Base-by-base conservation (phyloP, 768 basidiomycete species). In the Lepiota brunneoincarnata region DNA sequence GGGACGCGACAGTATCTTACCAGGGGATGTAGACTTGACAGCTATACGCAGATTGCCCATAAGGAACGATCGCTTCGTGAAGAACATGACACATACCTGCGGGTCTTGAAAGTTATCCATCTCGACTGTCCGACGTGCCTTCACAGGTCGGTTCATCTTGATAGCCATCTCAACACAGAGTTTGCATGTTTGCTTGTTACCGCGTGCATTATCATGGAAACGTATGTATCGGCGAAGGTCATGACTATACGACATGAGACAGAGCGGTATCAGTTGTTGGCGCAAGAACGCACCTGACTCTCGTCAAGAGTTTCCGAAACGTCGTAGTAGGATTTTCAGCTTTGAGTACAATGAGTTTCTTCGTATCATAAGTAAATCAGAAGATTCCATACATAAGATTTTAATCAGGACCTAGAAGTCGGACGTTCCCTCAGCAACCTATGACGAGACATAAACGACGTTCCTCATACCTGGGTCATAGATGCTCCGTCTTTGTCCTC, bases 101-200 rank as follows among this genome's bases (percentile, higher is more conserved):
- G 71, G 71, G 55, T 75, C 68, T 54, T 74, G 72, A 54, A 73
- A 75, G 48, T 73, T 72, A 50, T 72, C 61, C 68, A 71, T 68
- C 55, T 71, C 70, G 5, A 66, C 61, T 12, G 35, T 26, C 2
- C 43, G 49, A 2, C 59, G 20, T 5, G 24, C 35, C 31, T 40
- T 42, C 17, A 49, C 56, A 10, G 31, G 54, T 1, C 26, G 45
- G 15, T 68, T 66, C 9, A 50, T 49, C 20, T 41, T 59, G 6
- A 52, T 51, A 20, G 58, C 59, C 50, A 43, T 52, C 20, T 49
- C 52, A n/a, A n/a, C n/a, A 68, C 67, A 2, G 47, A 9, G 17
- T 56, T 52, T 4, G 0, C 66, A 39, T 23, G 58, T 15, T 49
- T 63, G 66, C 47, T 65, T 63, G 50, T 69, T 69, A 1, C 45